Base-by-base conservation (phyloP, 768 basidiomycete genomes). In the Mrakia gelida region DNA sequence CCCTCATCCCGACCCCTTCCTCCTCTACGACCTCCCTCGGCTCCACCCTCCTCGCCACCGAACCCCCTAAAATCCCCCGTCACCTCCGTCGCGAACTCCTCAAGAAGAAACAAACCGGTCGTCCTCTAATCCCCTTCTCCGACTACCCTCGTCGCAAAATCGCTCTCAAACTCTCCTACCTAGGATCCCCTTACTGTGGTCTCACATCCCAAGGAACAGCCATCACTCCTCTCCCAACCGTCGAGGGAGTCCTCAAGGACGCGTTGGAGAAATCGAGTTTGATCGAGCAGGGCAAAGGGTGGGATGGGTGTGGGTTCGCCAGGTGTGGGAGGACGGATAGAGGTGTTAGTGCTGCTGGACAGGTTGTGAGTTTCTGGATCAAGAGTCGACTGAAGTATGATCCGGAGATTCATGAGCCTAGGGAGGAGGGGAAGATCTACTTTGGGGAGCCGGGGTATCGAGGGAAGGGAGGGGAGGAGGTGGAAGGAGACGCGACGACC, bases 301-400 rank as follows among this genome's bases (percentile, higher is more conserved):
- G 59, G 70, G 81, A 82, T 43, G 95, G 92, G 0, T 95, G 94
- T 82, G 92, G 89, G 52, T 98, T 93, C 90, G 90, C 92, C 82
- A 88, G 89, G 80, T 98, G 97, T 84, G 96, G 97, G 18, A 86
- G 97, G 82, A 98, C 97, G 38, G 97, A 99, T 87, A 88, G 91
- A 28, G 95, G 96, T 0, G 97, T 99, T 78, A 96, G 94, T 83
- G 93, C 92, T 56, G 92, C 92, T 11, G 95, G 94, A 4, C 96
- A 98, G 83, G 95, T 98, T 32, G 87, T 98, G 71, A 93, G 92
- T 71, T 87, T 99, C 11, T 95, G 93, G 91, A 90, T 97, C 18
- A 86, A 95, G 78, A 94, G 93, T 84, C 88, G 81, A 73, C n/a
- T 77, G 41, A 28, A 41, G 10, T 78, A 61, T 26, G 73, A 78